phyloP scores from a whole-genome alignment of 2,329 filamentous ascomycete species.

The Pseudogymnoascus sp. region DNA sequence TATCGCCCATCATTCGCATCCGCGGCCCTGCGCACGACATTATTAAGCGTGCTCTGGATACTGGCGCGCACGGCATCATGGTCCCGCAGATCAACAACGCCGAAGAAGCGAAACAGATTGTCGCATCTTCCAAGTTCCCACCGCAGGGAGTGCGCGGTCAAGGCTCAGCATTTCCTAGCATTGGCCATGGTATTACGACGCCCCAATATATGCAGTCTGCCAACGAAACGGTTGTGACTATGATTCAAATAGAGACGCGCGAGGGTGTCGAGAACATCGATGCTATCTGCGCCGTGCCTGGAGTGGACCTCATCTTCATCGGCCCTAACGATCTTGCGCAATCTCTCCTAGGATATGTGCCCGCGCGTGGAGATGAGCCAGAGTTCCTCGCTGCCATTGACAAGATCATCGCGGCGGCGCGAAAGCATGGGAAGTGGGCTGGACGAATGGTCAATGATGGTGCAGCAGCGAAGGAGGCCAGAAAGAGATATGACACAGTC shows the following conservation, averaged over 20 bases:
- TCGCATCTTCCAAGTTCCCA: constrained; percentile 42
- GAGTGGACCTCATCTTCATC: constrained; percentile 40
- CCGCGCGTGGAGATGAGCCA: constrained; percentile 39
- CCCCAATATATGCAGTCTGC: constrained; percentile 45
- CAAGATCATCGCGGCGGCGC: constrained; percentile 39
- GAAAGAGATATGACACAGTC: constrained; percentile 36
- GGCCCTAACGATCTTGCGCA: constrained; percentile 41
- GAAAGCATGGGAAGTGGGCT: constrained; percentile 45
- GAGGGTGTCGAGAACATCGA: constrained; percentile 41
- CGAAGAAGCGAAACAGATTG: constrained; percentile 37
- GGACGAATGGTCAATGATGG: constrained; percentile 43
- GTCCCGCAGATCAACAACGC: constrained; percentile 44
- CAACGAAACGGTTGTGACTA: constrained; percentile 40
- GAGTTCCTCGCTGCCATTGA: constrained; percentile 41
- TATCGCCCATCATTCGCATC: constrained; percentile 37
- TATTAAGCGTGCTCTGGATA: constrained; percentile 42
- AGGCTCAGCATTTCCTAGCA: constrained; percentile 43
- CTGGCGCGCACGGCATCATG: constrained; percentile 39
- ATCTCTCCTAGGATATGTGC: constrained; percentile 39
- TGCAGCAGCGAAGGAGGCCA: constrained; percentile 34
- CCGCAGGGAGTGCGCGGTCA: constrained; percentile 43
- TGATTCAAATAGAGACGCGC: constrained; percentile 40
- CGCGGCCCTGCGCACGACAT: constrained; percentile 40
- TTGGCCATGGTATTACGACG: constrained; percentile 38
- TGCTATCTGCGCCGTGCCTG: constrained; percentile 36